Evolutionary conservation across 352 stramenopile species (phyloP), one percentile per base, ranked within the genome.

Genomic region (Pythium phragmiticola): DNA sequence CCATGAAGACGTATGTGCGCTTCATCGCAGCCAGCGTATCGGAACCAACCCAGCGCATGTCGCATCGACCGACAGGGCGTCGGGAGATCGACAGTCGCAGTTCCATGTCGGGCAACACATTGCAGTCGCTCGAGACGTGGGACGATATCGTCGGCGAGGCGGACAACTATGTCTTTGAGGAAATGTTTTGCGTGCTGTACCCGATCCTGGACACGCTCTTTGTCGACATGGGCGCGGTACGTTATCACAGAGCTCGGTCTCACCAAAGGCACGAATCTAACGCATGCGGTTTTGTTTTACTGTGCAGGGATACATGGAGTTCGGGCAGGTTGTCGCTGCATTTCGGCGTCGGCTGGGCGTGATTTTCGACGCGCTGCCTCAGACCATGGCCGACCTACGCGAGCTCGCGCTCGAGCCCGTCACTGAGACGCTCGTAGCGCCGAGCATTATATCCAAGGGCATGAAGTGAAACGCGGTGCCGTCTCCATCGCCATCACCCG

Each of bases 231-330:
- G 87, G 74, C 37, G 87, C 87, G 72, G 86, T 95, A 79, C 60
- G 85, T 83, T 16, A 37, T 37, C 17, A n/a, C 7, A 45, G 2
- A 42, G 14, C 28, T 34, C 23, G 12, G 13, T 26, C 16, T 33
- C n/a, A 33, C 17, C 4, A 14, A 34, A 28, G 11, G 26, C 46
- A n/a, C 19, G 46, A 34, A n/a, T 30, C 46, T 52, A n/a, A 52
- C 46, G 16, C 19, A 30, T 52, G 14, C n/a, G 39, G 9, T 46
- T 39, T 39, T 36, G 43, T 17, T 46, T 19, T 68, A 5, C 60
- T 68, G 39, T 55, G 60, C 61, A 95, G 86, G 87, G 87, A 23
- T 95, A 95, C 65, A 95, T 95, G 87, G 87, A 95, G 63, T 95
- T 95, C 74, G 87, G 87, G 1, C 84, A 95, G 61, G 87, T 95